phyloP scores from a whole-genome alignment of 148 eudicot species.

The Spergularia bocconei region DNA sequence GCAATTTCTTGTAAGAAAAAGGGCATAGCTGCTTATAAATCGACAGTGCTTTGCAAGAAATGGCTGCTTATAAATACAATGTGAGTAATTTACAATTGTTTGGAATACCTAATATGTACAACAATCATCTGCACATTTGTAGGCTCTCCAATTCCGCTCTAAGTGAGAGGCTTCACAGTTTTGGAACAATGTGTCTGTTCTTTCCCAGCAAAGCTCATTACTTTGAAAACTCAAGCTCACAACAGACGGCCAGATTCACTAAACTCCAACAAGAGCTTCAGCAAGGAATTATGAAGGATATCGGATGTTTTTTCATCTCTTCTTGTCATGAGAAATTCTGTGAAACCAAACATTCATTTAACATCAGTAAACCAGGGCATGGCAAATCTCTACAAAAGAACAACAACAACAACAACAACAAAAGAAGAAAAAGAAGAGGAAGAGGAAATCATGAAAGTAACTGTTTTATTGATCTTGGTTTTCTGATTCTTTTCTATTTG shows the following conservation, averaged over 20 bases:
- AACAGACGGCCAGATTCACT: background rate
- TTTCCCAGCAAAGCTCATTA: background rate
- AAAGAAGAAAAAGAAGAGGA: background rate
- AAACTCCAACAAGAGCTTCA: background rate
- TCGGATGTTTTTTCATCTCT: background rate
- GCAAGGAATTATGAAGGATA: background rate
- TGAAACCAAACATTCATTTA: background rate
- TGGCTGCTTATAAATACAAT: background rate
- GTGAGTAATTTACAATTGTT: background rate
- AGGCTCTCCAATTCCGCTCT: background rate
- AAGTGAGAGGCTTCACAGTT: background rate
- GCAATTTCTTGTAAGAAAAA: too few relatives aligned
- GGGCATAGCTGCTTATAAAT: too few relatives aligned
- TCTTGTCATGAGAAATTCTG: background rate
- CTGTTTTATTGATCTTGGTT: too few relatives aligned
- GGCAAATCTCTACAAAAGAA: too few relatives aligned
- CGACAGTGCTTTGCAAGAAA: background rate
- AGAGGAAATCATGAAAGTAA: background rate
- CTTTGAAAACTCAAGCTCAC: background rate
- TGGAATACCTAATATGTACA: conserved; percentile 7
- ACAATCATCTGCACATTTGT: background rate
- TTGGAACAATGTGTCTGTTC: background rate
- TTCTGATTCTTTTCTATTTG: too few relatives aligned
- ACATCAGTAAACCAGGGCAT: background rate
- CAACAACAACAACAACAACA: too few relatives aligned